A percentile compares a stretch with the other conserved stretches of the same genome.
phyloP scores from a whole-genome alignment of 2,329 filamentous ascomycete species.

The Colletotrichum aenigma region DNA sequence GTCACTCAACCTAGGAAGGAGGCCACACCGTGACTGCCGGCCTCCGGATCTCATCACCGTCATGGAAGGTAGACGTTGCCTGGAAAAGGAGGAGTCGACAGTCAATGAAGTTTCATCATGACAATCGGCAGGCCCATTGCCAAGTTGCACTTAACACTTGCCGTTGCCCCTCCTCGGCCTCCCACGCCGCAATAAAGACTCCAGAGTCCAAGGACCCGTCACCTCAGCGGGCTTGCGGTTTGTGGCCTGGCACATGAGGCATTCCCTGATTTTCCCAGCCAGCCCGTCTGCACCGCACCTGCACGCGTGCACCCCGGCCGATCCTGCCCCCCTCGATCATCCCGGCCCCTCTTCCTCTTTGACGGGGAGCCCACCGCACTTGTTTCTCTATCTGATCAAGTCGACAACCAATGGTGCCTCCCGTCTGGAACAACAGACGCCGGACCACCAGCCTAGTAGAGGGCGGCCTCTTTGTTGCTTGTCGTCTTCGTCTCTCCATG shows the following conservation, averaged over 20 bases:
- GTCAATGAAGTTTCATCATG: not conserved
- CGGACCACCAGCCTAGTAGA: not conserved
- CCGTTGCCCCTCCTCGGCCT: not conserved
- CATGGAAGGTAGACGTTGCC: not conserved
- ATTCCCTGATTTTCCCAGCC: slow-evolving; percentile 1
- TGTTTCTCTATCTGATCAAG: not conserved
- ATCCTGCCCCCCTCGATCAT: not conserved
- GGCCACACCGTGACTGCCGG: not conserved
- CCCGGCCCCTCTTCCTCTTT: not conserved
- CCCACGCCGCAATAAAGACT: not conserved
- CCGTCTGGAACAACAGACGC: not conserved
- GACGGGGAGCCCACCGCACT: not conserved
- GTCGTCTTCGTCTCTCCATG: not conserved
- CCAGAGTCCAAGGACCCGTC: not conserved
- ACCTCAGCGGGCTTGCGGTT: not conserved
- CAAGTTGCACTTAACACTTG: not conserved
- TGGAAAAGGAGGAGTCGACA: not conserved
- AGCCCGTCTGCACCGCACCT: not conserved
- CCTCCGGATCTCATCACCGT: not conserved
- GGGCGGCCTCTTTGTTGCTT: slow-evolving; percentile 12
- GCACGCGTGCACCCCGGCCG: not conserved
- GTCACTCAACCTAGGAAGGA: not conserved
- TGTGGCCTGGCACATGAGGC: slow-evolving; percentile 10
- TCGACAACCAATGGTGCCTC: not conserved
- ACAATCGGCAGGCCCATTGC: not conserved